phyloP scores from a whole-genome alignment of 495 filamentous ascomycete species.

The Trichocladium antarcticum region DNA sequence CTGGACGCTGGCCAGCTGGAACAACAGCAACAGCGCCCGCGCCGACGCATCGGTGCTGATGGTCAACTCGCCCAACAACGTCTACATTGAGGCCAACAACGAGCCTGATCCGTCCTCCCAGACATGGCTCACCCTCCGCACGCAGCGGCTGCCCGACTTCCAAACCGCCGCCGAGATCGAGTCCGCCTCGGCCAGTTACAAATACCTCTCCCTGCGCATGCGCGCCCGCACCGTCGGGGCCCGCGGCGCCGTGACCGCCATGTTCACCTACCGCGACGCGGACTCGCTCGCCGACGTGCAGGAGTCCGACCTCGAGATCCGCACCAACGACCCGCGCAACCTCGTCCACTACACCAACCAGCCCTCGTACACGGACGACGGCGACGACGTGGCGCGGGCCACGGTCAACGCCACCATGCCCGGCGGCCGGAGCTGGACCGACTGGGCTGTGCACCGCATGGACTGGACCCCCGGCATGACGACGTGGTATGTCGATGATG shows the following conservation, averaged over 20 bases:
- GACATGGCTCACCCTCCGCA: constrained; percentile 53
- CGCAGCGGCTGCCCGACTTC: constrained; percentile 42
- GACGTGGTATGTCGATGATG: constrained; percentile 58
- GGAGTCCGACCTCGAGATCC: constrained; percentile 69
- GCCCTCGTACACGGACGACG: constrained; percentile 39
- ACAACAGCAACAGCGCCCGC: constrained; percentile 29
- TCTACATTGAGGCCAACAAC: constrained; percentile 45
- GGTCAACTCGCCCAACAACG: constrained; percentile 53
- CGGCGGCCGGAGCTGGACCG: constrained; percentile 42
- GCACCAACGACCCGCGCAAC: constrained; percentile 46
- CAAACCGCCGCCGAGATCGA: constrained; percentile 58
- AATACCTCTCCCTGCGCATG: constrained; percentile 53
- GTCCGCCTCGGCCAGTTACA: constrained; percentile 41
- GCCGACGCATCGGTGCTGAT: constrained; percentile 40
- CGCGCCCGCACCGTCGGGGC: constrained; percentile 43
- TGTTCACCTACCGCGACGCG: constrained; percentile 51
- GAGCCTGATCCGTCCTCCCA: constrained; percentile 27
- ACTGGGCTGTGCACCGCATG: constrained; percentile 60
- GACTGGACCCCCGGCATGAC: constrained; percentile 55
- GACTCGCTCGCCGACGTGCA: constrained; percentile 38
- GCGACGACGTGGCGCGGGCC: constrained; percentile 37
- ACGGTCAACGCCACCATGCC: constrained; percentile 40
- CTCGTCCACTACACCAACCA: constrained; percentile 66
- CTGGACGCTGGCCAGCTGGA: constrained; percentile 53
- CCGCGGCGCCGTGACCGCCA: constrained; percentile 53